These are phyloP conservation scores for Rhodosporidiobolus sp. DNA, from an alignment of 768 basidiomycete genomes.

Conservation along the genomic window DNA sequence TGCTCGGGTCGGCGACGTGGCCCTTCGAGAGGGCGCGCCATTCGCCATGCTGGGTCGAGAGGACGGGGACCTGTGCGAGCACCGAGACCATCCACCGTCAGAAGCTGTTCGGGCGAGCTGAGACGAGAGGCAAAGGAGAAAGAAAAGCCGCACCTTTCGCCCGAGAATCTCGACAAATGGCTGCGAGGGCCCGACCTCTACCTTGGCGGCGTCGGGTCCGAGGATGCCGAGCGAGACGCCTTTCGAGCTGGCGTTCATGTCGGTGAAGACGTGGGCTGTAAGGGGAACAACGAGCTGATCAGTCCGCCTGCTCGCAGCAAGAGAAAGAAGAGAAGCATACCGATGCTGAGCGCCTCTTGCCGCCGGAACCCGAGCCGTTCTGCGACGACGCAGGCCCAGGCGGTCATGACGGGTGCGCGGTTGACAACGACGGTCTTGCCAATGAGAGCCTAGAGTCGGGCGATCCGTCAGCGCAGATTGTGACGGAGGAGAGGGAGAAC, in stretches of 20 bases:
- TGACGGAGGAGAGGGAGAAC: background rate
- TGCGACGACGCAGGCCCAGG: slow-evolving; percentile 83
- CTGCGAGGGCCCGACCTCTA: slow-evolving; percentile 63
- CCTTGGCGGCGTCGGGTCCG: slow-evolving; percentile 49
- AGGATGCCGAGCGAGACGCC: slow-evolving; percentile 76
- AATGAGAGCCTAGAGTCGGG: slow-evolving; percentile 56
- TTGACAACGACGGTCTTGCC: slow-evolving; percentile 69
- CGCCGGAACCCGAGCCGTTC: slow-evolving; percentile 79
- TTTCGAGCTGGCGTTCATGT: slow-evolving; percentile 83
- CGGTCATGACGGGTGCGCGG: slow-evolving; percentile 90
- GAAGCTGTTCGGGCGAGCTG: background rate
- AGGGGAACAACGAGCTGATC: too few relatives aligned
- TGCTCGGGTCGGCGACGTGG: slow-evolving; percentile 64
- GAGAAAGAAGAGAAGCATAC: slow-evolving; percentile 51
- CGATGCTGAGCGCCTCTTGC: slow-evolving; percentile 88
- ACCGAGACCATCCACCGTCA: background rate
- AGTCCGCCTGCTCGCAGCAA: background rate
- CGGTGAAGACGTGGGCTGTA: slow-evolving; percentile 87
- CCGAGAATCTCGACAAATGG: slow-evolving; percentile 81
- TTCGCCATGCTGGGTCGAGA: slow-evolving; percentile 63
- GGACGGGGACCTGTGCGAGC: slow-evolving; percentile 63
- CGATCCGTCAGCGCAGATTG: background rate
- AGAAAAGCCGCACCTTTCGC: slow-evolving; percentile 55
- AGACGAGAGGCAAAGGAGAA: background rate
- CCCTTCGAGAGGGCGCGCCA: slow-evolving; percentile 81